Evolutionary conservation across 768 basidiomycete genomes (phyloP), one percentile per base, ranked within the genome.

Genomic region (Royoungia palumana): DNA sequence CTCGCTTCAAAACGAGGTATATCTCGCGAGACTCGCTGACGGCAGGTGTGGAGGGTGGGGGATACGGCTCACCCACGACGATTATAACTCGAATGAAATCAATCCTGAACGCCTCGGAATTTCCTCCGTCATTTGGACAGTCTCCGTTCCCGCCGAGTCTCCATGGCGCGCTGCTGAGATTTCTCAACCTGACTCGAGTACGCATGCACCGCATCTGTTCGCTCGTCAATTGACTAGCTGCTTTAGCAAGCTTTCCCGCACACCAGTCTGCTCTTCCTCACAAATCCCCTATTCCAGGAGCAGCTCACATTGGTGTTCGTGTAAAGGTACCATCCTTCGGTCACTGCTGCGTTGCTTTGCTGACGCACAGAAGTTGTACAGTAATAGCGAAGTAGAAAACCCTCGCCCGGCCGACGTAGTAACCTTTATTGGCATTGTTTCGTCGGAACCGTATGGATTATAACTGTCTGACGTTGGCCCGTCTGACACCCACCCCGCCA

Each of bases 1-100:
- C 2, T 87, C 88, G 3, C 61, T 77, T 16, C 81, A 85, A 6
- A 78, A 80, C 0, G 86, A 90, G 61, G 72, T 93, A 53, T 92
- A 92, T 65, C 70, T 88, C 35, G 76, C 81, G 3, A 72, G 61
- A 35, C 64, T 71, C 21, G 47, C 60, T 36, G 63, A 70, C 30
- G 73, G 71, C 2, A 60, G 59, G 36, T 80, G 77, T 47, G 87
- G 86, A 22, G 89, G 89, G n/a, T 91, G 89, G 89, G 89, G 87
- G 6, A 66, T 87, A 48, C 21, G 65, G 57, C 41, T 76, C 72
- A 17, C 61, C 55, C 41, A 63, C 55, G 40, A 53, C 52, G 47
- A 54, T 22, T 24, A 44, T 35, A 43, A 40, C 37, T 37, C 24
- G 38, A 37, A 54, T 7, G 11, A 22, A 17, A 54, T 81, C 34